Base-by-base conservation (phyloP, 169 alveolate genomes). In the Cryptosporidium bovis region DNA sequence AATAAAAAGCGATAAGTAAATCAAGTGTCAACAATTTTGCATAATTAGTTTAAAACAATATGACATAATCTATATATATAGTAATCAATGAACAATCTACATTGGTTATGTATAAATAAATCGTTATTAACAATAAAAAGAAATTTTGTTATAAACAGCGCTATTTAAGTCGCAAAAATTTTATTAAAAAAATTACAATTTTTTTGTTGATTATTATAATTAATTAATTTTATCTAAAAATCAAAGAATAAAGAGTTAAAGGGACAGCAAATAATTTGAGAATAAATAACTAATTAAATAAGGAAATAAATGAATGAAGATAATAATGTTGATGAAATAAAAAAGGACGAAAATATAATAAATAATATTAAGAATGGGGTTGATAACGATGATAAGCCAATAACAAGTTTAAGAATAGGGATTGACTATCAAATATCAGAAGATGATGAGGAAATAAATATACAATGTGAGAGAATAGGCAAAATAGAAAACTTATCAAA, bases 391-490 rank as follows among this genome's bases (percentile, higher is more conserved):
- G 48, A 66, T 1, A 44, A 40, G 27, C 18, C 44, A 51, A 53
- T 69, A 53, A n/a, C 51, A 55, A 31, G 58, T 53, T 69, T 69
- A 31, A 56, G 91, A 29, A 68, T 91, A 10, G 93, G 93, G 1
- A 64, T 84, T 27, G 93, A 91, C 24, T 56, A 83, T 34, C 89
- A 66, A 46, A 46, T 85, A 44, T 69, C 67, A 31, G 87, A 77
- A 29, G 89, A 68, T 29, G 91, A 82, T 50, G 90, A 82, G 50
- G 91, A 67, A 33, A 34, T 91, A 46, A 66, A 29, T 48, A 83
- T 82, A 34, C 93, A 91, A 71, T 64, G 90, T 8, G 90, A 91
- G 24, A 83, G 93, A 51, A 85, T 91, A 58, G 89, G 58, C 64
- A 60, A 71, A 56, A 77, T 77, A 27, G 87, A 77, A 27, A 77